A percentile compares a stretch with the other conserved stretches of the same genome.
These are phyloP conservation scores for Aspergillus tanneri DNA, from an alignment of 2,329 filamentous ascomycete species.

Conservation along the genomic window DNA sequence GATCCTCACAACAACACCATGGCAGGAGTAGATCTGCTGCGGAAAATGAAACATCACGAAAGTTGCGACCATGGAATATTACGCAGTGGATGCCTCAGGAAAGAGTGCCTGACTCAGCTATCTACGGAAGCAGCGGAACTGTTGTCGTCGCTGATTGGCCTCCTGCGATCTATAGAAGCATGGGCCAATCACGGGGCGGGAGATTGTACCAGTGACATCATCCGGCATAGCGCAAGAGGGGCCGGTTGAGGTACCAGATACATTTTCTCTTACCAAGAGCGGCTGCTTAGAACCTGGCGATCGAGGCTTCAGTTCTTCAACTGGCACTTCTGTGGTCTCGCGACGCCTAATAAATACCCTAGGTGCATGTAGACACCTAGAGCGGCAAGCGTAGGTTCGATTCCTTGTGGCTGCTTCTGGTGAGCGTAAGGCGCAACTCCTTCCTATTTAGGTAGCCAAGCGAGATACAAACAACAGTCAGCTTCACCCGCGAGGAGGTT, in stretches of 20 bases:
- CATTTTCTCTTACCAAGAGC: not conserved
- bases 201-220: not conserved
- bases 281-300: too few relatives aligned
- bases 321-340: too few relatives aligned
- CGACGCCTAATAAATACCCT: too few relatives aligned
- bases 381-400: too few relatives aligned
- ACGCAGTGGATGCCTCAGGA: not conserved
- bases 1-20: not conserved
- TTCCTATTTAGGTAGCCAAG: too few relatives aligned
- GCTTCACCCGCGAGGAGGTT: too few relatives aligned
- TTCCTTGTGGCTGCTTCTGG: too few relatives aligned
- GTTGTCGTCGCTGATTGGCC: not conserved
- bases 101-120: not conserved
- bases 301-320: too few relatives aligned
- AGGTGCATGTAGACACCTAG: too few relatives aligned
- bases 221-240: not conserved
- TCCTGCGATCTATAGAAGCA: not conserved
- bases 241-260: not conserved
- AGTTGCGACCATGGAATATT: not conserved
- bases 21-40: not conserved
- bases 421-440: too few relatives aligned
- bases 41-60: not conserved
- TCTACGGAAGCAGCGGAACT: not conserved
- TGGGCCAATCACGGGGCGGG: not conserved
- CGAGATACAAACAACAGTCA: too few relatives aligned